Evolutionary conservation across 441 rosid genomes (phyloP), one percentile per base, ranked within the genome.

Genomic region (Erysimum cheiri): DNA sequence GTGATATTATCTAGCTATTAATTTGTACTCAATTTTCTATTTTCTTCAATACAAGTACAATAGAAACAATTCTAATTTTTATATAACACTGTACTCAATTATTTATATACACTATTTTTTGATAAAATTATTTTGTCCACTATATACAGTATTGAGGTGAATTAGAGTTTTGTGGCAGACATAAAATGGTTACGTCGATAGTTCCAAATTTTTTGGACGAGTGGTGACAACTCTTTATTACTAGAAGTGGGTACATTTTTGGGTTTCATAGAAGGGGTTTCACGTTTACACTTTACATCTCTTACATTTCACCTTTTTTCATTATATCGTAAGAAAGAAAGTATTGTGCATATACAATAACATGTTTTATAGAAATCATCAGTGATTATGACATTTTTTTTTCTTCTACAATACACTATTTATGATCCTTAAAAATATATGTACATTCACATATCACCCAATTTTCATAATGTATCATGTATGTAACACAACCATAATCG

Each of bases 131-230:
- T 0, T 7, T 3, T 35, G 8, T 43, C 47, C 26, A 17, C 26
- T 8, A 49, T 22, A 22, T 22, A 22, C n/a, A n/a, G n/a, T 19
- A 19, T 35, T 53, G 32, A 52, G 44, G 10, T 50, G 1, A 19
- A 58, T 24, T 50, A 40, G 15, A 54, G n/a, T 15, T 46, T 41
- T 2, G 15, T 56, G 71, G 60, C 67, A 58, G 41, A n/a, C 46
- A 57, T 11, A 72, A 55, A 55, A 48, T 37, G 60, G 19, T 48
- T 26, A 59, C 63, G 60, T 59, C 1, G 72, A 67, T 67, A 58
- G 77, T 66, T 73, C 72, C 63, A 26, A 50, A 59, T 22, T 59
- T 35, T 31, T 52, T 31, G 68, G 68, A 10, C 14, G 32, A 29
- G 8, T 72, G 7, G 13, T 49, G 47, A 5, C 17, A 35, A 46